Conservation (phyloP, 2,329 filamentous ascomycete species). For the Lojkania enalia region DNA sequence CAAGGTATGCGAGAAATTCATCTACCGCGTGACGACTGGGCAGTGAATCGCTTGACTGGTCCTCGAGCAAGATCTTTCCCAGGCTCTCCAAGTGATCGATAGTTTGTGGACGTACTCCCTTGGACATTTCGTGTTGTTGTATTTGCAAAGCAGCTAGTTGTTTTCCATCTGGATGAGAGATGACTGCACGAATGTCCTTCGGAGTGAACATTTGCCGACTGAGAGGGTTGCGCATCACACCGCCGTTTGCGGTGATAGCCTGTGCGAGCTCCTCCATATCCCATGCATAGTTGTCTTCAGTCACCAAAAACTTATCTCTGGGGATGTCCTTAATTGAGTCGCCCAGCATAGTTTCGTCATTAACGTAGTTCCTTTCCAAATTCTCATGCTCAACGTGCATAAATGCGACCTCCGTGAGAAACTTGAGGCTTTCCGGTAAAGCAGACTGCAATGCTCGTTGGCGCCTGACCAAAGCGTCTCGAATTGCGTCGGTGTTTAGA, state of each 20-base stretch:
- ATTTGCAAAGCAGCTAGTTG: constrained; percentile 33
- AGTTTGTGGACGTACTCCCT: constrained; percentile 36
- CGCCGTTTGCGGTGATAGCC: constrained; percentile 35
- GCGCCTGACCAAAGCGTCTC: constrained; percentile 34
- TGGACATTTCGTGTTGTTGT: constrained; percentile 37
- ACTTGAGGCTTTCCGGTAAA: constrained; percentile 30
- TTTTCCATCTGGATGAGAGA: constrained; percentile 30
- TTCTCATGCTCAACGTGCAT: constrained; percentile 44
- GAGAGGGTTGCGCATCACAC: constrained; percentile 39
- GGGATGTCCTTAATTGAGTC: constrained; percentile 39
- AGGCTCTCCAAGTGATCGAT: constrained; percentile 37
- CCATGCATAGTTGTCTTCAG: constrained; percentile 48
- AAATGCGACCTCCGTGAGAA: constrained; percentile 33
- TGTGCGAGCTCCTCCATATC: constrained; percentile 41
- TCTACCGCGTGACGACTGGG: constrained; percentile 36
- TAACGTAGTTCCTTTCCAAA: constrained; percentile 38
- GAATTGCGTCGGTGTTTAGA: constrained; percentile 23
- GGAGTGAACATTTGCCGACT: constrained; percentile 42
- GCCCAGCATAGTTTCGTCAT: constrained; percentile 41
- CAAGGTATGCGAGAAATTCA: constrained; percentile 38
- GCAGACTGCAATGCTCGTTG: constrained; percentile 24
- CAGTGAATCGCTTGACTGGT: constrained; percentile 30
- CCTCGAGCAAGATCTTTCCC: constrained; percentile 28
- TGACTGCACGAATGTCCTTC: constrained; percentile 36
- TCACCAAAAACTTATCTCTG: constrained; percentile 41